A percentile compares a stretch with the other conserved stretches of the same genome.
Evolutionary conservation across 116 monocot genomes (phyloP).

Genomic region (Posidonia oceanica): DNA sequence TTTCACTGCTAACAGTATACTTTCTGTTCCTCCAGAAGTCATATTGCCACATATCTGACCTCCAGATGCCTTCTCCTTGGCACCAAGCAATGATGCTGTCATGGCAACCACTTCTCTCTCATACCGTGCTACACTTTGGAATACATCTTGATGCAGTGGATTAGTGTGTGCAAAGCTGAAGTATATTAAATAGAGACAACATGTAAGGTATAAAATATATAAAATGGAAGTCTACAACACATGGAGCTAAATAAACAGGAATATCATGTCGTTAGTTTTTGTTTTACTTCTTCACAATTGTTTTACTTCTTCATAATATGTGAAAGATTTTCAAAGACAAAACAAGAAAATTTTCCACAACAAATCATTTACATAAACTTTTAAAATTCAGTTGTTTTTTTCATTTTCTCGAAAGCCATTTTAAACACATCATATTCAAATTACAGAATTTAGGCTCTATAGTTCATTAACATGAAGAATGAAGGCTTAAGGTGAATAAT

Average conservation of each 20-base stretch:
- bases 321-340: too few relatives aligned
- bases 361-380: too few relatives aligned
- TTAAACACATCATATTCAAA: too few relatives aligned
- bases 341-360: too few relatives aligned
- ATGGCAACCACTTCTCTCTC: slow-evolving; percentile 95
- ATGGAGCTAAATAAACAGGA: too few relatives aligned
- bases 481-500: background rate
- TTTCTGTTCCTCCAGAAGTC: slow-evolving; percentile 99
- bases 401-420: too few relatives aligned
- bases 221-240: background rate
- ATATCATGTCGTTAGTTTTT: too few relatives aligned
- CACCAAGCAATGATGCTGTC: slow-evolving; percentile 90
- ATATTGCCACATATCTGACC: slow-evolving; percentile 99
- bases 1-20: slow-evolving; percentile 94
- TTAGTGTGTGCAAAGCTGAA: slow-evolving; percentile 99
- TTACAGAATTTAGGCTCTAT: too few relatives aligned
- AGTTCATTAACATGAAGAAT: background rate
- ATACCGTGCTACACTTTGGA: slow-evolving; percentile 71
- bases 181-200: background rate
- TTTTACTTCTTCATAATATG: too few relatives aligned
- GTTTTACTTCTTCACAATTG: too few relatives aligned
- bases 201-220: background rate
- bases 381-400: too few relatives aligned
- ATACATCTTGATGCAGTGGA: slow-evolving; percentile 94
- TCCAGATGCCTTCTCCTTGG: slow-evolving; percentile 71